phyloP scores from a whole-genome alignment of 306 rosid genomes.

The Acacia melanoxylon region DNA sequence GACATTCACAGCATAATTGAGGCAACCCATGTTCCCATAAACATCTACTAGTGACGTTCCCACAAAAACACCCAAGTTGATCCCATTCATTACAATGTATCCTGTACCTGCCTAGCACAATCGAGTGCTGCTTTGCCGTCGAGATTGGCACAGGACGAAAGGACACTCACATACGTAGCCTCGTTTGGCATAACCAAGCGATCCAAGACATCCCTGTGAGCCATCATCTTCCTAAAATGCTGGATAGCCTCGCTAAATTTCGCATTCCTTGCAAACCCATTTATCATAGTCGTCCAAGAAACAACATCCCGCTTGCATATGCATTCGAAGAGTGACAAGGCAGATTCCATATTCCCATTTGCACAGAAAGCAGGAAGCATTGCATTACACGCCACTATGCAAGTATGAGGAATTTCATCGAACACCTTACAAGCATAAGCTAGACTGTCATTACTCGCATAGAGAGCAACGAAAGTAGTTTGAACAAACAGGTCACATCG shows the following conservation, averaged over 20 bases:
- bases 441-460: too few species aligned
- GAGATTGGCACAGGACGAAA: constrained; percentile 63
- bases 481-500: constrained; percentile 54
- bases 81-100: constrained; percentile 41
- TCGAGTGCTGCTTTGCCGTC: constrained; percentile 49
- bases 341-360: constrained; percentile 65
- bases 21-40: constrained; percentile 75
- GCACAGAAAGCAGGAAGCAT: constrained; percentile 62
- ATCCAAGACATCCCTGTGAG: constrained; percentile 39
- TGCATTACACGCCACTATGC: constrained; percentile 62
- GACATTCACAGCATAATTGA: constrained; percentile 42
- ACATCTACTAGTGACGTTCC: constrained; percentile 65
- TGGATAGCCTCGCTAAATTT: constrained; percentile 45
- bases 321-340: constrained; percentile 46
- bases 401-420: constrained; percentile 56
- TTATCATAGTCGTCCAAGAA: constrained; percentile 70
- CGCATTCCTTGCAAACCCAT: constrained; percentile 60
- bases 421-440: constrained; percentile 62
- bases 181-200: constrained; percentile 65
- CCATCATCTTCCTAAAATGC: constrained; percentile 59
- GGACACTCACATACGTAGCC: constrained; percentile 70
- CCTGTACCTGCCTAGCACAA: constrained; percentile 70
- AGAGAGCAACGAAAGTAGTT: constrained; percentile 54
- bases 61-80: constrained; percentile 47
- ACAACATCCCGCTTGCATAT: constrained; percentile 61